Evolutionary conservation across 352 stramenopile genomes (phyloP), one percentile per base, ranked within the genome.

Genomic region (Pythium vanterpoolii): DNA sequence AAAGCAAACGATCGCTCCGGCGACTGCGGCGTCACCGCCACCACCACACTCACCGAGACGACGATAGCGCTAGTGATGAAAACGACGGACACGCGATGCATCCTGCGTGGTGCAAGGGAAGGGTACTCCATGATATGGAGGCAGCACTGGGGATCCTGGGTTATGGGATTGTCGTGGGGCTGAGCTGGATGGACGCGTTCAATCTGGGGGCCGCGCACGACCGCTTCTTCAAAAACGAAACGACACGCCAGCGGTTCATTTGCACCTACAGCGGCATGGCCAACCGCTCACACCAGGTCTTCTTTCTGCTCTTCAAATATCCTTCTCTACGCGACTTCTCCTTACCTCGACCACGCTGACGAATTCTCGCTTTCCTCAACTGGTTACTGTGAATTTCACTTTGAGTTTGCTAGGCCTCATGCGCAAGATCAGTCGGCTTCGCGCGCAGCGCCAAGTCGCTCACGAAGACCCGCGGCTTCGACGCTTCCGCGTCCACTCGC

Each of bases 231-330:
- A 45, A 64, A 10, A 44, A 60, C 18, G 51, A 51, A 6, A 33
- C 42, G 4, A 59, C 44, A 5, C 59, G 48, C 2, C 57, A 66
- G 33, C 56, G 39, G 31, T 77, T 86, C 10, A 31, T 74, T 9
- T 90, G 81, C 50, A 68, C 67, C 18, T 89, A 89, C 63, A 86
- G 71, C 36, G 71, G 75, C 9, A 66, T 73, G 19, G 73, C 71
- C 0, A 72, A 89, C 45, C 78, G 78, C 21, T 81, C 73, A 30
- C 67, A 78, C 10, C 68, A 86, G 49, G 69, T 77, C 23, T 73
- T 86, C 60, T 90, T 89, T 69, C 38, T 89, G 50, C 59, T 87
- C 9, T 73, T 86, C 68, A 87, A 89, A 90, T 90, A 90, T 90
- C 81, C 77, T 86, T 68, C 53, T 31, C 23, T 21, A 45, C 31